Base-by-base conservation (phyloP, 495 filamentous ascomycete genomes). In the Astrocystis sublimbata region DNA sequence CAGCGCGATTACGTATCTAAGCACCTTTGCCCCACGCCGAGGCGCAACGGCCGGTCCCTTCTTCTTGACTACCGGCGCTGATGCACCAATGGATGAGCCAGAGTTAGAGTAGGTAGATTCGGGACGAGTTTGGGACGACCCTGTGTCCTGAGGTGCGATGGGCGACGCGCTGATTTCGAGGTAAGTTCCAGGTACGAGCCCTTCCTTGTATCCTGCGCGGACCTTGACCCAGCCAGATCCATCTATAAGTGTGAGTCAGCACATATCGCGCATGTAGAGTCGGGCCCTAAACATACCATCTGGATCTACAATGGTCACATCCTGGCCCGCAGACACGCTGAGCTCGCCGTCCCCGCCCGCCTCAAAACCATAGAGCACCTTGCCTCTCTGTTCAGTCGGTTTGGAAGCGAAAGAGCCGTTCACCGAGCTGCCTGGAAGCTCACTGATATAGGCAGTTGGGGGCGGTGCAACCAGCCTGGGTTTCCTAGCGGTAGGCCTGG, bases 31-130 rank as follows among this genome's bases (percentile, higher is more conserved):
- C 9, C 93, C 93, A 8, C 93, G 85, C 65, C 89, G 88, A 9
- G 94, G 94, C 23, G 93, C 96, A 13, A 98, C 94, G 0, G 88
- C 92, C 0, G 94, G 94, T 0, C 94, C 94, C 68, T 96, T 90
- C 74, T 94, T 96, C 78, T 96, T 97, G 12, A 67, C 65, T n/a
- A 68, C 41, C 24, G 71, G 65, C 12, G 70, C 68, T 33, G 69
- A 70, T 17, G 86, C 85, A 10, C 83, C 80, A 17, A 91, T 72
- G 1, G 89, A 92, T 9, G 86, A 87, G 1, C 89, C 90, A 10
- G 90, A 93, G 70, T 87, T 90, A 6, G 92, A 96, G 70, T 93
- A 93, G 0, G 83, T 85, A 8, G 90, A 92, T 10, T 78, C 73
- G 2, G 85, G 85, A 6, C 85, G 77, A 12, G 70, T 75, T n/a